These are phyloP conservation scores for Bombardia bombarda DNA, from an alignment of 495 filamentous ascomycete species.

Conservation along the genomic window DNA sequence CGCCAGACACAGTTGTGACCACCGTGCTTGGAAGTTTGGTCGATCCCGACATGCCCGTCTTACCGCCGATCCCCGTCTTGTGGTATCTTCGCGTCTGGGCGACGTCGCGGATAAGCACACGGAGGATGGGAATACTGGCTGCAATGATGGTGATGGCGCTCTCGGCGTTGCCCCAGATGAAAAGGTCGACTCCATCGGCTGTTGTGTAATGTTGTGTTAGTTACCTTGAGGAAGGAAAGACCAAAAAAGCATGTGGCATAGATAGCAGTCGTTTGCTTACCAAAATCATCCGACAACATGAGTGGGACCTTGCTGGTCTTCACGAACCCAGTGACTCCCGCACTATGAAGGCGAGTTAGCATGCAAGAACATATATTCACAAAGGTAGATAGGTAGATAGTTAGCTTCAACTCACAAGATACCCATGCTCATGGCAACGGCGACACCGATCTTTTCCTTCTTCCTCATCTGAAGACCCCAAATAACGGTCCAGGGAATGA, in stretches of 20 bases:
- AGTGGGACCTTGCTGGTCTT: slow-evolving; percentile 14
- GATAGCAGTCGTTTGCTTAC: slow-evolving; percentile 1
- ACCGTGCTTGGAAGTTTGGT: too few species aligned
- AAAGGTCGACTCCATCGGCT: slow-evolving; percentile 11
- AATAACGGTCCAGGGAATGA: slow-evolving; percentile 29
- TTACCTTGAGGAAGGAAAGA: background rate
- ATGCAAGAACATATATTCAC: background rate
- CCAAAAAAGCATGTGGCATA: background rate
- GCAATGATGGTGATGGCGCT: slow-evolving; percentile 21
- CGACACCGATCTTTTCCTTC: slow-evolving; percentile 29
- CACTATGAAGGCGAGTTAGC: slow-evolving; percentile 3
- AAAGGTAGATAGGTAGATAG: background rate
- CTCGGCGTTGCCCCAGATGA: slow-evolving; percentile 19
- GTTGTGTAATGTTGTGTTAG: background rate
- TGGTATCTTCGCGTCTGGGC: background rate
- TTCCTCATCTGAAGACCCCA: slow-evolving; percentile 25
- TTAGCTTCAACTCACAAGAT: slow-evolving; percentile 5
- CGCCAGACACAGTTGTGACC: background rate
- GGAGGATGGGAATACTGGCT: slow-evolving; percentile 22
- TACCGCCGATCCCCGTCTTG: slow-evolving; percentile 17
- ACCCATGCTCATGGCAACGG: slow-evolving; percentile 32
- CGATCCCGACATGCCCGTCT: too few species aligned
- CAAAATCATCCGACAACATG: slow-evolving; percentile 5
- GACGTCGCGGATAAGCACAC: slow-evolving; percentile 4
- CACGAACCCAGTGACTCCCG: slow-evolving; percentile 18